Base-by-base conservation (phyloP, 2,329 filamentous ascomycete species). In the Colletotrichum orbiculare region DNA sequence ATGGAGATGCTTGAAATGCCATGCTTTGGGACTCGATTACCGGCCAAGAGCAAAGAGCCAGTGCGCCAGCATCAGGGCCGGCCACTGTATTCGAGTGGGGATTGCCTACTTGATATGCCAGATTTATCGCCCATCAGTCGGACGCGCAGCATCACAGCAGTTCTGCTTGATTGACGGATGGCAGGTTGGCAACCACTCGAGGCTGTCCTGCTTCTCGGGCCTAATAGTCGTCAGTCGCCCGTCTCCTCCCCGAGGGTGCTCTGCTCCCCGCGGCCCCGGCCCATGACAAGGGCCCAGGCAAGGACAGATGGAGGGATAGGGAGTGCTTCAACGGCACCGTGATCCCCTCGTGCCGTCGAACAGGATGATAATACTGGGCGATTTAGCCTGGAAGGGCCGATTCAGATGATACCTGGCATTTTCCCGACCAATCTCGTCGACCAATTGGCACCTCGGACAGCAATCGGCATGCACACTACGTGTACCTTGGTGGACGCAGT, bases 311-410 rank as follows among this genome's bases (percentile, higher is more conserved):
- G 34, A 61, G 46, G 42, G 37, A 56, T 25, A 48, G 66, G 50
- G 66, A 60, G 58, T 45, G 39, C 45, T 54, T 50, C 33, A 25
- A 56, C 62, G 62, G 60, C 57, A 58, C 39, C 59, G 53, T 34
- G 48, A 63, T 54, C 64, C 59, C 60, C 64, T 17, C 52, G 42
- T 63, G 67, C 69, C 70, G 73, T 70, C 73, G 68, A 69, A 69
- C 69, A 49, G 65, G 64, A 67, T 68, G 4, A 25, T 4, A 25
- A 4, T 25, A 25, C 25, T 25, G 4, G 25, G 25, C 72, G 73
- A 69, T 79, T 80, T 80, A 80, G 78, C 77, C 78, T 80, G 74
- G 76, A 79, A 77, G 76, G 76, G 74, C 76, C 75, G 76, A 76
- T 72, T 76, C 68, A 70, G 52, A 69, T 71, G 52, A 69, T 71